Conservation (phyloP, 2,329 filamentous ascomycete species). For the Hypoxylon sp. region DNA sequence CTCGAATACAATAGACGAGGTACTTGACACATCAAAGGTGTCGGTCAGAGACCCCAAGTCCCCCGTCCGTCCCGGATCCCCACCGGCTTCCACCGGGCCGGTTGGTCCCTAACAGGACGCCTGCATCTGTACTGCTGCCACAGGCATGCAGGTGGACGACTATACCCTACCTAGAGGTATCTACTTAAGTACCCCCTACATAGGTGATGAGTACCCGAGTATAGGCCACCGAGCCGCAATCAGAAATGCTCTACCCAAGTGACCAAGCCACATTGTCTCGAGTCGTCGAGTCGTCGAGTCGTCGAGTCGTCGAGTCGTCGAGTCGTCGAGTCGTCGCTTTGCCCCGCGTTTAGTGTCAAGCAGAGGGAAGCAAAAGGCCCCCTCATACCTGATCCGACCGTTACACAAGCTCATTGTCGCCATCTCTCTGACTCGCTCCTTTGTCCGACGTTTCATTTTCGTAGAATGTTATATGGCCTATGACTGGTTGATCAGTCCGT, state of each 20-base stretch:
- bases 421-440: neutral
- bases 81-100: constrained; percentile 21
- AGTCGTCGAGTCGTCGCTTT: too few relatives aligned
- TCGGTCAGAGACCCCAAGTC: neutral
- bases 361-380: neutral
- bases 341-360: neutral
- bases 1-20: neutral
- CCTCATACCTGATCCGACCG: neutral
- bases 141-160: neutral
- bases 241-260: neutral
- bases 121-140: neutral
- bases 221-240: too few relatives aligned
- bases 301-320: too few relatives aligned
- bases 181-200: neutral
- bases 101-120: neutral
- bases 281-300: too few relatives aligned
- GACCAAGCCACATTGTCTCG: constrained; percentile 2
- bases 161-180: neutral
- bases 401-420: neutral
- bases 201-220: too few relatives aligned
- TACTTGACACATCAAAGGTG: neutral
- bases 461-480: neutral
- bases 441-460: neutral
- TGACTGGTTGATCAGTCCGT: neutral
- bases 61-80: constrained; percentile 1